Conservation (phyloP, 2,329 filamentous ascomycete species). For the Lachnellula cervina region DNA sequence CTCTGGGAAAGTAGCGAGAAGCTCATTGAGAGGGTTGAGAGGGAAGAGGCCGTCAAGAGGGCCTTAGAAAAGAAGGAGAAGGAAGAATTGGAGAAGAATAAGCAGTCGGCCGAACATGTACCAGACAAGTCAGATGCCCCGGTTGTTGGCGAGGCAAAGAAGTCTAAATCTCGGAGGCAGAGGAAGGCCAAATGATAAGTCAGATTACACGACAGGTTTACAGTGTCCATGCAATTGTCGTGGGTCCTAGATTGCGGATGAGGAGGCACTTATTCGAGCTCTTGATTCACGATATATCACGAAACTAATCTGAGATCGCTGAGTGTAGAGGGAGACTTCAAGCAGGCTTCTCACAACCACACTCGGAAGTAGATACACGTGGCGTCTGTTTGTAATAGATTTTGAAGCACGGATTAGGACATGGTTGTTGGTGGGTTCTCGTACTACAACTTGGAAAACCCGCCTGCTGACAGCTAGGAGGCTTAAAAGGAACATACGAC, state of each 20-base stretch:
- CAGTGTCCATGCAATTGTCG: slow-evolving; percentile 2
- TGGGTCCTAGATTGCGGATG: neutral
- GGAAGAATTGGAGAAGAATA: slow-evolving; percentile 30
- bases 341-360: no score
- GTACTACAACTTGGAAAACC: neutral
- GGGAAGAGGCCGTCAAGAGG: slow-evolving; percentile 61
- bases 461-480: neutral
- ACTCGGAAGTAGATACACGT: neutral
- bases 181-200: slow-evolving; percentile 24
- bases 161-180: slow-evolving; percentile 26
- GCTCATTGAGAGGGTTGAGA: slow-evolving; percentile 77
- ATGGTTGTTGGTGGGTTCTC: no score
- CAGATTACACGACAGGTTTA: neutral
- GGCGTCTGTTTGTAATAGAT: neutral
- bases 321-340: neutral
- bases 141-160: slow-evolving; percentile 23
- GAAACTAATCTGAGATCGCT: neutral
- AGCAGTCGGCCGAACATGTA: slow-evolving; percentile 14
- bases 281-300: no score
- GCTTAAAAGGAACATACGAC: neutral
- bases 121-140: slow-evolving; percentile 32
- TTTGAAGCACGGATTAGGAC: neutral
- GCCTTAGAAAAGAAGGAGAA: slow-evolving; percentile 35
- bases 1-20: slow-evolving; percentile 87
- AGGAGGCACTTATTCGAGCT: neutral